Conservation (phyloP, 805 yeast species). For the Ogataea populi-albae region DNA sequence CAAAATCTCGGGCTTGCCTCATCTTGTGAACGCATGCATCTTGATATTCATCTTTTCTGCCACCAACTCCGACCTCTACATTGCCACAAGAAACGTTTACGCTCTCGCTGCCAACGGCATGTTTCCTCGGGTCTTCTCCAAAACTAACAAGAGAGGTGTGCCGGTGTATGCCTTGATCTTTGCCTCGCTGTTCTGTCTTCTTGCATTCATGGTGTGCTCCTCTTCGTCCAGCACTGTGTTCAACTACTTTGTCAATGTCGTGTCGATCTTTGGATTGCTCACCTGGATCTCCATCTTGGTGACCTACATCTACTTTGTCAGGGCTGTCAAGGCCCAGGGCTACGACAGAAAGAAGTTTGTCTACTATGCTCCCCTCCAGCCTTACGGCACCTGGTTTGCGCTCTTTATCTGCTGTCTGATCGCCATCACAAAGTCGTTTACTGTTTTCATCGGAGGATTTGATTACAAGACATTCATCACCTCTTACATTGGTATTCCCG, state of each 20-base stretch:
- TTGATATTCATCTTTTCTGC: slow-evolving; percentile 78
- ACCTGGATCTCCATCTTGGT: slow-evolving; percentile 72
- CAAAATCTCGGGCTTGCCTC: slow-evolving; percentile 62
- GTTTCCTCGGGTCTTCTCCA: slow-evolving; percentile 67
- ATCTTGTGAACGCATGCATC: slow-evolving; percentile 74
- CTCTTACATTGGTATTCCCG: slow-evolving; percentile 74
- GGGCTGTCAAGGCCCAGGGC: slow-evolving; percentile 68
- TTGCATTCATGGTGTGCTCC: slow-evolving; percentile 70
- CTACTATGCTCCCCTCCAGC: slow-evolving; percentile 66
- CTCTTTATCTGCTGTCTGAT: slow-evolving; percentile 51
- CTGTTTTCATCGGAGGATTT: slow-evolving; percentile 59
- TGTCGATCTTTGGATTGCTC: slow-evolving; percentile 69
- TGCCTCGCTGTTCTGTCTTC: slow-evolving; percentile 51
- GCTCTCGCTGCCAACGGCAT: slow-evolving; percentile 70
- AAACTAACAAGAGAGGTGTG: slow-evolving; percentile 66
- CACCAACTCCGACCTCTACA: slow-evolving; percentile 74
- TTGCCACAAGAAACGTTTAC: slow-evolving; percentile 72
- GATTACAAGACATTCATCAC: slow-evolving; percentile 68
- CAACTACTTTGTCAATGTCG: slow-evolving; percentile 70
- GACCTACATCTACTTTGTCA: slow-evolving; percentile 63
- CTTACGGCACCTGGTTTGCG: slow-evolving; percentile 63
- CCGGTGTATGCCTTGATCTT: slow-evolving; percentile 58
- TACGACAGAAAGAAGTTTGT: slow-evolving; percentile 52
- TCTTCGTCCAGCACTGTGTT: slow-evolving; percentile 56
- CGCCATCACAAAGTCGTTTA: slow-evolving; percentile 65